Percentiles rank a stretch among this genome's conserved stretches.
These are phyloP conservation scores for Ormosia emarginata DNA, from an alignment of 306 rosid species.

Conservation along the genomic window DNA sequence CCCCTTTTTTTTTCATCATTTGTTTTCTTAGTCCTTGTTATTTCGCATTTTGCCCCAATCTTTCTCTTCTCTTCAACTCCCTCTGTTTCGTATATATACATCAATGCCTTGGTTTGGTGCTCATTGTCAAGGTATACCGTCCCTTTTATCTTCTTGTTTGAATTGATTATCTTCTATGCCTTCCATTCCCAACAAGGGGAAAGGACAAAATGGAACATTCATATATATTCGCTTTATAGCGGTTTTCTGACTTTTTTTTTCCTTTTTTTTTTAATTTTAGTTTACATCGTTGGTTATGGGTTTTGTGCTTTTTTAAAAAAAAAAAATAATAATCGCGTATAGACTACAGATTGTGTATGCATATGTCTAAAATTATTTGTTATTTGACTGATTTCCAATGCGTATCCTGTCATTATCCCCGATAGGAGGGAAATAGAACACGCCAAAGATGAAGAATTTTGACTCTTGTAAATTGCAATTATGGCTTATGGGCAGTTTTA, in stretches of 20 bases:
- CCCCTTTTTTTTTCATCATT: not conserved
- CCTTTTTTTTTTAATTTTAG: not conserved
- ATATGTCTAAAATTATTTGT: not conserved
- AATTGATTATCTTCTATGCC: not conserved
- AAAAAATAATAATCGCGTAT: not conserved
- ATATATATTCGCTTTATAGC: not conserved
- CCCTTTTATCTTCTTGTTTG: conserved; percentile 8
- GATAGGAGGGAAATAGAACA: not conserved
- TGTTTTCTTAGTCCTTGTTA: not conserved
- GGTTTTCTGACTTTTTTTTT: not conserved
- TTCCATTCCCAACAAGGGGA: not conserved
- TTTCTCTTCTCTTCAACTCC: not conserved
- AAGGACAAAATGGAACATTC: not conserved
- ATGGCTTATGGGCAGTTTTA: not conserved
- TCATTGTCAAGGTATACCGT: conserved; percentile 49
- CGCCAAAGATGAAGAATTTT: not conserved
- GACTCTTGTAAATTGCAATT: conserved; percentile 3
- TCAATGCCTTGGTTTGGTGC: not conserved
- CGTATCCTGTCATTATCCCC: not conserved
- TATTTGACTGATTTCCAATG: conserved; percentile 21
- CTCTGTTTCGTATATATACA: not conserved
- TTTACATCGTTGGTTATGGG: not conserved
- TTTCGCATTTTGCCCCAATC: conserved; percentile 16
- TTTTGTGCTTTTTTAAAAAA: conserved; percentile 15
- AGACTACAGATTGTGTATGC: not conserved